These are phyloP conservation scores for Gypsophila paniculata DNA, from an alignment of 179 eudicot species.

Conservation along the genomic window DNA sequence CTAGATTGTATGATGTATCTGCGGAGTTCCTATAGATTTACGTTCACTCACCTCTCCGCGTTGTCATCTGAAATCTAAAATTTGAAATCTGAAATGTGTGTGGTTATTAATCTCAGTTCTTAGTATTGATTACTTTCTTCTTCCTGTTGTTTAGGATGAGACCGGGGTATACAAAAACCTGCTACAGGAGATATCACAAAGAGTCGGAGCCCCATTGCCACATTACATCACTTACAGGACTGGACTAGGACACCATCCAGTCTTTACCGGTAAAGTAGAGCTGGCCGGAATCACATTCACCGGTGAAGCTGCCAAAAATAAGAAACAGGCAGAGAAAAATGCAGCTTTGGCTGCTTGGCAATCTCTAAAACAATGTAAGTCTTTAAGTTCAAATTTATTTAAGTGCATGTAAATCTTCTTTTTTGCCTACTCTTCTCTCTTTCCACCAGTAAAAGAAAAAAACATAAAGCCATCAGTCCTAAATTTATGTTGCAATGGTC, in stretches of 20 bases:
- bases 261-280: slow-evolving; percentile 74
- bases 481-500: too few species aligned
- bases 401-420: too few species aligned
- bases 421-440: too few species aligned
- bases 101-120: too few species aligned
- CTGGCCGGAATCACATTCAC: slow-evolving; percentile 70
- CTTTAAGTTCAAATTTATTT: too few species aligned
- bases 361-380: slow-evolving; percentile 72
- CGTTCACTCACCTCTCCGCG: too few species aligned
- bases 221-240: slow-evolving; percentile 67
- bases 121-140: slow-evolving; percentile 23
- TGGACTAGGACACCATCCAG: slow-evolving; percentile 72
- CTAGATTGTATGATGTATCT: too few species aligned
- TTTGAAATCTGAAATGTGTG: too few species aligned
- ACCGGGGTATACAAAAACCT: slow-evolving; percentile 88
- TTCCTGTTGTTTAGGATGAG: slow-evolving; percentile 57
- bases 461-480: too few species aligned
- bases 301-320: slow-evolving; percentile 85
- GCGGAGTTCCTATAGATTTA: too few species aligned
- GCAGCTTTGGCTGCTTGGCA: slow-evolving; percentile 93
- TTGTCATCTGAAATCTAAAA: too few species aligned
- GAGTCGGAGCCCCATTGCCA: slow-evolving; percentile 86
- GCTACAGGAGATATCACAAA: slow-evolving; percentile 77
- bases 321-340: slow-evolving; percentile 88
- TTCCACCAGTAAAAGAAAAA: too few species aligned